Evolutionary conservation across 352 stramenopile genomes (phyloP).

Genomic region (Chrysophaeum taylorii): DNA sequence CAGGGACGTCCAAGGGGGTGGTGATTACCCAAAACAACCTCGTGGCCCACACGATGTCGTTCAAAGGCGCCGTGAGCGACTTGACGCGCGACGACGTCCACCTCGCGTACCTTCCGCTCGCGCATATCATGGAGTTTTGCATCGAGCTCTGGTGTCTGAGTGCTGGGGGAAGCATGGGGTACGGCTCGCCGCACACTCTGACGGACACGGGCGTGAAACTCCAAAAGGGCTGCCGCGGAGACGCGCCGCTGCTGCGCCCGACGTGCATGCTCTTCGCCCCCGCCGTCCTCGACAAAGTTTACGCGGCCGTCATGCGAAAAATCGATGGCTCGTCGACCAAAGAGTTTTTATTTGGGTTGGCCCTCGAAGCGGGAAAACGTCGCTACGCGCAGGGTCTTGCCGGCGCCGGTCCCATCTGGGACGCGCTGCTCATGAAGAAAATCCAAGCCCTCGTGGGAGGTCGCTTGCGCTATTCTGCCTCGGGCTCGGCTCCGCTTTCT

Average conservation of each 20-base stretch:
- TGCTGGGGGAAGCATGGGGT: slow-evolving; percentile 17
- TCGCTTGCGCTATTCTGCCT: neutral
- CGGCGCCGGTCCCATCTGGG: slow-evolving; percentile 11
- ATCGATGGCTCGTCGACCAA: slow-evolving; percentile 12
- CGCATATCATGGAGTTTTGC: slow-evolving; percentile 27
- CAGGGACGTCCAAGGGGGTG: neutral
- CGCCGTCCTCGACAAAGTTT: slow-evolving; percentile 25
- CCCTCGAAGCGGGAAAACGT: neutral
- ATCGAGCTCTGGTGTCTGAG: slow-evolving; percentile 15
- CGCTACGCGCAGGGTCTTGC: neutral
- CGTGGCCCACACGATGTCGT: neutral
- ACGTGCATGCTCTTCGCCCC: slow-evolving; percentile 27
- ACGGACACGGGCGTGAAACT: slow-evolving; percentile 12
- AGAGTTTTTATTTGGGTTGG: slow-evolving; percentile 19
- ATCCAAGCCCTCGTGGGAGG: slow-evolving; percentile 20
- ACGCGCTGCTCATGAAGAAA: slow-evolving; percentile 26
- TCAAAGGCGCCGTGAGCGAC: neutral
- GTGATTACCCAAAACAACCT: neutral
- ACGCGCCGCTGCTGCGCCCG: slow-evolving; percentile 18
- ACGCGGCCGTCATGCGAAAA: slow-evolving; percentile 15
- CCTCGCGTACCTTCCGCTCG: slow-evolving; percentile 27
- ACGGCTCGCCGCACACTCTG: slow-evolving; percentile 19
- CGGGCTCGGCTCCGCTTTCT: neutral
- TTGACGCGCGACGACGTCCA: slow-evolving; percentile 11
- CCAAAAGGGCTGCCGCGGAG: neutral